Conservation (phyloP, 129 eudicot genomes). For the Heracleum sosnowskyi region DNA sequence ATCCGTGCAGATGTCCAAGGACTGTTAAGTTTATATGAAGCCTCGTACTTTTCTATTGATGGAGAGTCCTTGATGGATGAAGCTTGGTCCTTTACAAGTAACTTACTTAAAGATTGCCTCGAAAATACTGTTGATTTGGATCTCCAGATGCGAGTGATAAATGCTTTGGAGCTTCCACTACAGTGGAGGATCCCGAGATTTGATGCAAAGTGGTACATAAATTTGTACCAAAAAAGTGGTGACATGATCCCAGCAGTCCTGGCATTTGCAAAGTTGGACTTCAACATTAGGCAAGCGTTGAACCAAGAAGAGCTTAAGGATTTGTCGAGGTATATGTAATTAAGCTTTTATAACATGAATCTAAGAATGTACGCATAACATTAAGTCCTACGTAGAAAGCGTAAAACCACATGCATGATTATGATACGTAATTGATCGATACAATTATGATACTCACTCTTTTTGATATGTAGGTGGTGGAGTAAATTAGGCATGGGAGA, state of each 20-base stretch:
- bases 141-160: background rate
- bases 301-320: background rate
- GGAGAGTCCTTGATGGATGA: slow-evolving; percentile 31
- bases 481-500: background rate
- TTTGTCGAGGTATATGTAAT: background rate
- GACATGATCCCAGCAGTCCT: background rate
- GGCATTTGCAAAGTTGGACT: background rate
- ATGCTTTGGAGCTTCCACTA: slow-evolving; percentile 3
- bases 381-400: no score
- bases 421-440: no score
- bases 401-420: no score
- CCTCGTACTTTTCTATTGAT: slow-evolving; percentile 38
- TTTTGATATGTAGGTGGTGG: background rate
- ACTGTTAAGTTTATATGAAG: slow-evolving; percentile 56
- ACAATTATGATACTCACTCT: background rate
- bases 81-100: slow-evolving; percentile 31
- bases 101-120: slow-evolving; percentile 18
- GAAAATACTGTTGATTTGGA: background rate
- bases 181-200: background rate
- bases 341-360: no score
- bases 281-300: background rate
- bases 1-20: slow-evolving; percentile 28
- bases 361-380: no score
- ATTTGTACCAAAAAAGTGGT: background rate
- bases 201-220: background rate